A percentile compares a stretch with the other conserved stretches of the same genome.
phyloP scores from a whole-genome alignment of 306 rosid genomes.

The Vicia sativa region DNA sequence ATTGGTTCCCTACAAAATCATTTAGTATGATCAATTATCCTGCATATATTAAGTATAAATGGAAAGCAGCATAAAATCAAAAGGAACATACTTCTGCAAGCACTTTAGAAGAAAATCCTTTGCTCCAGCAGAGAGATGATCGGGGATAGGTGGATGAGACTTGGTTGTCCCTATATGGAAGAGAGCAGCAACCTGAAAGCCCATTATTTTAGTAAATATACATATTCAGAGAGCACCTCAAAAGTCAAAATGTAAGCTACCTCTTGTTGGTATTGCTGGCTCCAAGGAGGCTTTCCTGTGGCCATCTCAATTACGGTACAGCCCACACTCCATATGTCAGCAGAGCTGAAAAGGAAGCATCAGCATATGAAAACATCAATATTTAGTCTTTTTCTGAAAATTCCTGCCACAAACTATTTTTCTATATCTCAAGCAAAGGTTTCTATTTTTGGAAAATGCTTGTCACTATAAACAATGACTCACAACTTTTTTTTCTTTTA shows the following conservation, averaged over 20 bases:
- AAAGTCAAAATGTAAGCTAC: constrained; percentile 47
- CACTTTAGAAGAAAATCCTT: constrained; percentile 94
- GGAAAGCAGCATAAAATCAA: constrained; percentile 33
- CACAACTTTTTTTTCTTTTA: constrained; percentile 4
- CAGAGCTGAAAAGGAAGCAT: constrained; percentile 69
- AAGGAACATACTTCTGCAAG: constrained; percentile 74
- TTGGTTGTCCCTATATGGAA: constrained; percentile 95
- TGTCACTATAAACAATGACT: background rate
- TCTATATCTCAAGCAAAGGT: constrained; percentile 11
- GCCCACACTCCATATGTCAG: constrained; percentile 99
- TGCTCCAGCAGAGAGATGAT: constrained; percentile 82
- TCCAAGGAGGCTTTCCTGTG: constrained; percentile 99
- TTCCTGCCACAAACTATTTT: constrained; percentile 19
- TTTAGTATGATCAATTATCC: constrained; percentile 20
- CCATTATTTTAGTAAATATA: constrained; percentile 46
- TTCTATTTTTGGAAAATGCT: constrained; percentile 8
- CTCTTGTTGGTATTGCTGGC: constrained; percentile 97
- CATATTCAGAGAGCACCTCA: constrained; percentile 24
- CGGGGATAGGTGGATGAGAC: constrained; percentile 99
- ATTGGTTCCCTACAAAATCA: constrained; percentile 80
- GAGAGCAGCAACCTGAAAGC: constrained; percentile 92
- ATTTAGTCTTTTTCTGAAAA: constrained; percentile 29
- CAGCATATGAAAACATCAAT: constrained; percentile 30
- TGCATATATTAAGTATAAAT: constrained; percentile 9
- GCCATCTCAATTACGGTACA: constrained; percentile 99